Percentiles rank a stretch among this genome's conserved stretches.
Evolutionary conservation across 345 rosid genomes (phyloP).

Genomic region (Eucalyptus fibrosa): DNA sequence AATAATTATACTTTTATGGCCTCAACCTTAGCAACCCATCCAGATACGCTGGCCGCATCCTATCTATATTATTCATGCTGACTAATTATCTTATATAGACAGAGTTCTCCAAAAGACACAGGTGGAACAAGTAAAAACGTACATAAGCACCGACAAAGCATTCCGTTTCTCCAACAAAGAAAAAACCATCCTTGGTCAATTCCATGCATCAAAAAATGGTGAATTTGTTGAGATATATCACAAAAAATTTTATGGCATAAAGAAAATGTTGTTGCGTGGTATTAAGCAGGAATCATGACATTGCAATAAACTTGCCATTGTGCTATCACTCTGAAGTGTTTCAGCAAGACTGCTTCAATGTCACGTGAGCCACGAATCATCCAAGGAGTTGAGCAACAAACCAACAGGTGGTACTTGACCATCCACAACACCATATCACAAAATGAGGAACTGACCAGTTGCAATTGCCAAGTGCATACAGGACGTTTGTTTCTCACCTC

Average conservation of each 20-base stretch:
- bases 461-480: neutral
- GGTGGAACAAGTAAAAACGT: neutral
- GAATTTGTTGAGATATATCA: neutral
- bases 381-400: constrained; percentile 98
- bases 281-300: neutral
- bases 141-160: constrained; percentile 53
- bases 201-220: constrained; percentile 22
- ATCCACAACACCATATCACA: constrained; percentile 29
- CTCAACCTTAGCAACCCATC: neutral
- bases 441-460: neutral
- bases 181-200: constrained; percentile 93
- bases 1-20: neutral
- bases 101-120: neutral
- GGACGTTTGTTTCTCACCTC: constrained; percentile 34
- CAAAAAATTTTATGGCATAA: neutral
- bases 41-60: neutral
- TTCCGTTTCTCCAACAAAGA: constrained; percentile 95
- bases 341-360: constrained; percentile 66
- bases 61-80: neutral
- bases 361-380: constrained; percentile 88
- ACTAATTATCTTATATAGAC: neutral
- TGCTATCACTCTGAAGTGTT: constrained; percentile 88
- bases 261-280: neutral
- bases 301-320: constrained; percentile 37
- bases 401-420: constrained; percentile 84